Base-by-base conservation (phyloP, 768 basidiomycete genomes). In the Dacryopinax primogenitus region DNA sequence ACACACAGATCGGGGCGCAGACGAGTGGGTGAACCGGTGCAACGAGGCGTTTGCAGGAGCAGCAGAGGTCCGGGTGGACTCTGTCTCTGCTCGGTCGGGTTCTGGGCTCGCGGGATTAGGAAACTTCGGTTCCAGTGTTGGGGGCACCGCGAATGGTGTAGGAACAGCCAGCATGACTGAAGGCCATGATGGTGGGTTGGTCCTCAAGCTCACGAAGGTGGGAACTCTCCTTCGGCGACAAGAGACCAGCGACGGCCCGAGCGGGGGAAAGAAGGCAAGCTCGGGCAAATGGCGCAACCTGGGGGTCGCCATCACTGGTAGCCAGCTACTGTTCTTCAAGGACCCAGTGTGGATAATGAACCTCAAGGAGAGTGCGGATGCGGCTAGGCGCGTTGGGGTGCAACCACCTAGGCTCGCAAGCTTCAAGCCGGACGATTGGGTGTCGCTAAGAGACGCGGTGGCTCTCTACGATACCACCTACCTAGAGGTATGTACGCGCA, bases 271-370 rank as follows among this genome's bases (percentile, higher is more conserved):
- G 78, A 51, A 86, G 82, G 70, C 81, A 91, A n/a, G n/a, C n/a
- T n/a, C n/a, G n/a, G n/a, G n/a, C 62, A 98, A 93, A 76, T 98
- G 96, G 96, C 86, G 82, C 70, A 76, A 83, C 12, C 94, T 86
- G 81, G 86, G 84, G 67, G 88, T 92, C 9, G 79, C 94, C 62
- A 78, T 99, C 65, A 93, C 92, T 2, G 87, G 85, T 28, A 93
- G 92, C 3, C 95, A 97, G 70, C 78, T 99, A 2, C 80, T 97
- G 47, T 87, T 98, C 73, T 93, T 92, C 76, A 87, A 88, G 32
- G 89, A 92, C 74, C 73, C 81, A 1, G 71, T 81, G 15, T 85
- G 81, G 83, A 77, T 23, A 69, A 86, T 33, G 75, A 79, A 64
- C 74, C 78, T 47, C 78, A 82, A 73, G 75, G 77, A 63, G 73